Evolutionary conservation across 129 eudicot species (phyloP), one percentile per base, ranked within the genome.

Genomic region (Erigeron canadensis): DNA sequence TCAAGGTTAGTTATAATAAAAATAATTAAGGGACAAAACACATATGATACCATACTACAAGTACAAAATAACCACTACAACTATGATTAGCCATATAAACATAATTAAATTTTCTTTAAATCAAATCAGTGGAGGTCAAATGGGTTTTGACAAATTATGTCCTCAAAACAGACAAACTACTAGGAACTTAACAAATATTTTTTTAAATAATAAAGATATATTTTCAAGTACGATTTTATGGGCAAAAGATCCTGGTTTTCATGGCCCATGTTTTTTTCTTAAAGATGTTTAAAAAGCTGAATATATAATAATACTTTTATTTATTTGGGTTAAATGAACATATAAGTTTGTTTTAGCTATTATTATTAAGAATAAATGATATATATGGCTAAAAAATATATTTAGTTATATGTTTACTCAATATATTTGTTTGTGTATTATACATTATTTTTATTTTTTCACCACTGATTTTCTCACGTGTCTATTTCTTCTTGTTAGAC

Each of bases 41-140:
- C 61, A 55, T 18, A 55, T 9, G 61, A 7, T 55, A 55, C 61
- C 61, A 55, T 55, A 55, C 61, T 55, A 5, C 10, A 16, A 55
- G 61, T 55, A 55, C 61, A 55, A 55, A 55, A 55, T 28, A 55
- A 55, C 61, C 61, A 18, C 61, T 55, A 55, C 23, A 55, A 55
- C 61, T 55, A 17, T 28, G 19, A 55, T 16, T 55, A 55, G 61
- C 61, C 34, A 55, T 28, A 55, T 55, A 55, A 55, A 55, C 28
- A 55, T 18, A 9, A 55, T 28, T 28, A 28, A 28, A 28, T 28
- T 55, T 55, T 16, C 18, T 16, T 55, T 5, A 16, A 16, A 55
- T 55, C 61, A 55, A 17, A 16, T 55, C 19, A 55, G 61, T 55
- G 61, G 61, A 55, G 7, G 61, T 55, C 61, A 55, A 55, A 10